Evolutionary conservation across 306 rosid species (phyloP), one percentile per base, ranked within the genome.

Genomic region (Gastrolobium villosum): DNA sequence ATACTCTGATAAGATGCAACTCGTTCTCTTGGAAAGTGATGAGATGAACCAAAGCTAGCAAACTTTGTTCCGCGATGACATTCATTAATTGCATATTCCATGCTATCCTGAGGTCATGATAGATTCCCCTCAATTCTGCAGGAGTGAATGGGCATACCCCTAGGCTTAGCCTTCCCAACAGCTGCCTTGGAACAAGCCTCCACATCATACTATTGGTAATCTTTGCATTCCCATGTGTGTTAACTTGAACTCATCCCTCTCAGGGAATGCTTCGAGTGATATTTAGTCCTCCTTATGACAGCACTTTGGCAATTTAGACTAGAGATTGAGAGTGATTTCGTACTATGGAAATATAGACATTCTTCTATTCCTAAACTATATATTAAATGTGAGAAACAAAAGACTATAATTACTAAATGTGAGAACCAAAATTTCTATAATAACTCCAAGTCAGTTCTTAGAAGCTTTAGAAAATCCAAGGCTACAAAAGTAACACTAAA

Each of bases 11-110:
- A 53, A 63, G 35, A 65, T 54, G 32, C 53, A n/a, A 32, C 34
- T 49, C 37, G 4, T 39, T 60, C 44, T 59, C 20, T 70, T 69
- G 53, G 70, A 70, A 49, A 62, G 30, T 78, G 15, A 74, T 44
- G 46, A 66, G 61, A 77, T 56, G 20, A 61, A 56, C 52, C 75
- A 67, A 67, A 55, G 28, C 77, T 78, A 46, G 5, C 53, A 26
- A 77, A 36, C 13, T 78, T 59, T 9, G 11, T 48, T 30, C 35
- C 70, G 7, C 10, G 20, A 34, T 20, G 64, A 70, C 30, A 54
- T 44, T 50, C 14, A 70, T 36, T 28, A 59, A 30, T 9, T 48
- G 55, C 54, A n/a, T 30, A 57, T 20, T 70, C 70, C 37, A 59
- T 26, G 34, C 65, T 73, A 34, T 37, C 43, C 4, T 60, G 49